These are phyloP conservation scores for Yamadazyma ubonensis DNA, from an alignment of 805 yeast genomes.

Conservation along the genomic window DNA sequence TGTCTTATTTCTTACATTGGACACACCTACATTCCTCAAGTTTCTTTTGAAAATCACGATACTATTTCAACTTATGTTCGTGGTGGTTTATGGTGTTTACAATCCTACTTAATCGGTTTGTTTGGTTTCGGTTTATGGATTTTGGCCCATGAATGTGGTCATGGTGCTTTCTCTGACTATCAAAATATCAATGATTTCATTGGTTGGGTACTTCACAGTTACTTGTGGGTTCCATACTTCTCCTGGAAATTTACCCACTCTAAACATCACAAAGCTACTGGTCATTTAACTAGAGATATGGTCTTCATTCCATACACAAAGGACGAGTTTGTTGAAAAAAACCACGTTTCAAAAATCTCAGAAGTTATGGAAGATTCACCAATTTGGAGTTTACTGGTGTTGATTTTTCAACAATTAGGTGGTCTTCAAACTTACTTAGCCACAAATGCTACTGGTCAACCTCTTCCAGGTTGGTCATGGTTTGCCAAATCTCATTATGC, in stretches of 20 bases:
- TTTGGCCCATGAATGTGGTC: conserved; percentile 66
- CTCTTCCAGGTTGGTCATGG: conserved; percentile 37
- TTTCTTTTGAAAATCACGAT: conserved; percentile 25
- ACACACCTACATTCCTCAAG: conserved; percentile 50
- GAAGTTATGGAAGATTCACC: conserved; percentile 59
- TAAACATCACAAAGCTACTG: conserved; percentile 64
- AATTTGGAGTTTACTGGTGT: conserved; percentile 39
- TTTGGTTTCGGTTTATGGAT: conserved; percentile 53
- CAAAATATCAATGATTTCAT: conserved; percentile 51
- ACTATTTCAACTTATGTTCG: conserved; percentile 46
- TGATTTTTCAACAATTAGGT: conserved; percentile 55
- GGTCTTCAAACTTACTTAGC: conserved; percentile 52
- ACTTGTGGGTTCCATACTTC: conserved; percentile 57
- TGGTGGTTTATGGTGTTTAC: conserved; percentile 33
- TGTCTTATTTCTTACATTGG: conserved; percentile 53
- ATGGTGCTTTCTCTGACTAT: conserved; percentile 59
- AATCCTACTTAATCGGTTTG: conserved; percentile 17
- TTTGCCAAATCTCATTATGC: conserved; percentile 51
- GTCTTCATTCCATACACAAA: conserved; percentile 58
- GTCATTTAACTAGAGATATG: conserved; percentile 58
- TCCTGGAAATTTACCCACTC: conserved; percentile 62
- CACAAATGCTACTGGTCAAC: conserved; percentile 59
- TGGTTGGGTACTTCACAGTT: conserved; percentile 63
- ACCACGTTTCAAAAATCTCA: conserved; percentile 33
- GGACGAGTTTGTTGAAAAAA: conserved; percentile 39